Evolutionary conservation across 768 basidiomycete species (phyloP).

Genomic region (Vishniacozyma victoriae): DNA sequence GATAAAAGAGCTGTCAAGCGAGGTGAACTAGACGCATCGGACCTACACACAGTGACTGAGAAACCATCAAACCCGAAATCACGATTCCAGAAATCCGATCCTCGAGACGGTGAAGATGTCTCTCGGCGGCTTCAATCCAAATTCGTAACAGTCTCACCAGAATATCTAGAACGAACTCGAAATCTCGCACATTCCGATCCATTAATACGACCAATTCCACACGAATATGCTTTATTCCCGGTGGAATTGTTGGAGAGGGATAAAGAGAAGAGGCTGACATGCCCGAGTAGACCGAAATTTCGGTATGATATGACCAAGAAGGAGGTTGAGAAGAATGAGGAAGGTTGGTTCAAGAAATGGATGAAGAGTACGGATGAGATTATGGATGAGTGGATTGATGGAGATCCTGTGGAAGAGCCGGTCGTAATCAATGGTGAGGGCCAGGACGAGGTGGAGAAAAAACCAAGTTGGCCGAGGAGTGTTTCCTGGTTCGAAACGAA

Average conservation of each 20-base stretch:
- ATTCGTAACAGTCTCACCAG: slow-evolving; percentile 32
- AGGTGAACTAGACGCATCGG: slow-evolving; percentile 52
- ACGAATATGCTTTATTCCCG: slow-evolving; percentile 17
- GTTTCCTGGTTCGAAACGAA: slow-evolving; percentile 96
- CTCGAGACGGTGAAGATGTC: neutral
- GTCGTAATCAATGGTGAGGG: slow-evolving; percentile 52
- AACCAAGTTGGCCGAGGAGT: slow-evolving; percentile 48
- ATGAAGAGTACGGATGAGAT: slow-evolving; percentile 58
- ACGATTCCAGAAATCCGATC: neutral
- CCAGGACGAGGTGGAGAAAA: slow-evolving; percentile 51
- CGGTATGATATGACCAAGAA: slow-evolving; percentile 76
- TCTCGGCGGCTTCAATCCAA: slow-evolving; percentile 19
- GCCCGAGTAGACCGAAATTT: slow-evolving; percentile 79
- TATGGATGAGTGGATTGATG: slow-evolving; percentile 52
- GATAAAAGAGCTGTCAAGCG: slow-evolving; percentile 79
- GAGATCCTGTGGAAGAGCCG: slow-evolving; percentile 20
- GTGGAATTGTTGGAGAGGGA: slow-evolving; percentile 26
- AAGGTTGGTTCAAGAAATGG: slow-evolving; percentile 76
- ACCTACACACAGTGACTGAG: too few relatives aligned
- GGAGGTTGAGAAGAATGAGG: slow-evolving; percentile 85
- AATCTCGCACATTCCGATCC: slow-evolving; percentile 29
- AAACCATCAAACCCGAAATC: neutral
- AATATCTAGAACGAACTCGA: slow-evolving; percentile 35
- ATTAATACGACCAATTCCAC: slow-evolving; percentile 34
- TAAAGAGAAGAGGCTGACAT: slow-evolving; percentile 43